phyloP scores from a whole-genome alignment of 768 basidiomycete genomes.

The Lactifluus rugatus region DNA sequence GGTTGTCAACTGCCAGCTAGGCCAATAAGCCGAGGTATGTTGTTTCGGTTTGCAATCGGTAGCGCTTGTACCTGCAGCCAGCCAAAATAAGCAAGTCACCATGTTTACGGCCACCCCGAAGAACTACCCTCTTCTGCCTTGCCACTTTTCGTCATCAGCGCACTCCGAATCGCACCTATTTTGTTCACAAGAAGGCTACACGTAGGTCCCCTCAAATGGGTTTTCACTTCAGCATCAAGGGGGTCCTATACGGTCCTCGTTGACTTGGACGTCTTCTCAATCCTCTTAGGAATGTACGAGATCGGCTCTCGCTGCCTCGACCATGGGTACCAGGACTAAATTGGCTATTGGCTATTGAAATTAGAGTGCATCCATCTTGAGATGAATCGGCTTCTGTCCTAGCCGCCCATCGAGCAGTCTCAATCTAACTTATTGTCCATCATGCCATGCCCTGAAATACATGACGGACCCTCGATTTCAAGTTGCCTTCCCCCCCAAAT shows the following conservation, averaged over 20 bases:
- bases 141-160: neutral
- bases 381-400: neutral
- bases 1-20: neutral
- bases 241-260: neutral
- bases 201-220: neutral
- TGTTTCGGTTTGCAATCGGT: neutral
- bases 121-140: neutral
- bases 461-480: slow-evolving; percentile 11
- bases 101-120: neutral
- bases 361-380: neutral
- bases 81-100: slow-evolving; percentile 10
- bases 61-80: neutral
- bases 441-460: neutral
- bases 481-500: neutral
- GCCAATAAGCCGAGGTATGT: slow-evolving; percentile 2
- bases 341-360: neutral
- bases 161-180: neutral
- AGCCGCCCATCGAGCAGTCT: neutral
- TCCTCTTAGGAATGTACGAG: neutral
- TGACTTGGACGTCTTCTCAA: neutral
- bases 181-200: neutral
- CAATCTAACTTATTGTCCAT: neutral
- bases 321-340: neutral
- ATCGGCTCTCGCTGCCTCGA: neutral
- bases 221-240: neutral